These are phyloP conservation scores for Penicillium frequentans DNA, from an alignment of 2,329 filamentous ascomycete genomes.

Conservation along the genomic window DNA sequence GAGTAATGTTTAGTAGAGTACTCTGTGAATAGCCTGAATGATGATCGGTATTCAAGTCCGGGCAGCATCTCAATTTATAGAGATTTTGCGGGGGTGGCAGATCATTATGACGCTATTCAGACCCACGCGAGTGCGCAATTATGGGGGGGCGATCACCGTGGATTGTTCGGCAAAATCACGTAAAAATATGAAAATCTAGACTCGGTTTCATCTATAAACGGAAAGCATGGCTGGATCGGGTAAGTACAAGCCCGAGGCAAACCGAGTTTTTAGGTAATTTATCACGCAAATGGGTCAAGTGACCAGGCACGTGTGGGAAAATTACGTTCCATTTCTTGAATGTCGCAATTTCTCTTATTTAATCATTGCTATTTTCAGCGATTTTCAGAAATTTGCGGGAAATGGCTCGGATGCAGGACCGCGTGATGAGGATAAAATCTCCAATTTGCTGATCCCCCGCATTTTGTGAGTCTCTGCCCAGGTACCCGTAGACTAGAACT, in stretches of 20 bases:
- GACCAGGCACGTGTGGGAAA: neutral
- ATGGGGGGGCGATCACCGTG: neutral
- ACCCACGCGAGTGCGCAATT: neutral
- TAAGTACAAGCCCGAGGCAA: neutral
- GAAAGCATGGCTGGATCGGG: neutral
- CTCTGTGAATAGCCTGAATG: neutral
- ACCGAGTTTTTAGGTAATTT: neutral
- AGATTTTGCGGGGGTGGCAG: conserved; percentile 11
- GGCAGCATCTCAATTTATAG: conserved; percentile 6
- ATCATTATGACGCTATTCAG: conserved; percentile 16
- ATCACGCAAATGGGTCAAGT: neutral
- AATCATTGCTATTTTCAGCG: neutral
- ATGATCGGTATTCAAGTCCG: neutral
- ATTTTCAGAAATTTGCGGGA: neutral
- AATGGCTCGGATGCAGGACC: neutral
- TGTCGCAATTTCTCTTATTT: neutral
- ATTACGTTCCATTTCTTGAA: neutral
- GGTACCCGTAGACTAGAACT: neutral
- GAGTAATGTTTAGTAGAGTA: neutral
- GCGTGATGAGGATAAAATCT: neutral
- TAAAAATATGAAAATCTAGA: conserved; percentile 8
- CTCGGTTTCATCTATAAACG: neutral
- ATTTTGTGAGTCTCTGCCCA: neutral
- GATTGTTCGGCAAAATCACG: neutral
- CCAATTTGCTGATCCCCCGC: neutral